A percentile compares a stretch with the other conserved stretches of the same genome.
These are phyloP conservation scores for Volvox reticuliferus DNA, from an alignment of 139 green algal species.

Conservation along the genomic window DNA sequence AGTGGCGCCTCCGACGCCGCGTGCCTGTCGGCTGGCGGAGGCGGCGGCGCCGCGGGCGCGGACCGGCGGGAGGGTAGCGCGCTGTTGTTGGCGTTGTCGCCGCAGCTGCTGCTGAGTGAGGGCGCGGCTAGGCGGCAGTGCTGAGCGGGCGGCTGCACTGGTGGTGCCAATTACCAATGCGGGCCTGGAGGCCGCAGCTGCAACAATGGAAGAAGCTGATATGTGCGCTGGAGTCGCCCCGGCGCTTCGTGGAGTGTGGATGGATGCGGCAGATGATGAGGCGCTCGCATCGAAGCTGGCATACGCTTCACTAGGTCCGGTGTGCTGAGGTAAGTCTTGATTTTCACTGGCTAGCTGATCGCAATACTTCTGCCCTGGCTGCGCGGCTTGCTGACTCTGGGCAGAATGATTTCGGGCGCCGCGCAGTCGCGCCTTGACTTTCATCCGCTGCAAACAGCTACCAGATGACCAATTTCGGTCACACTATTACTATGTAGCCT, in stretches of 20 bases:
- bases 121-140: neutral
- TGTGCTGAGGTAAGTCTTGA: neutral
- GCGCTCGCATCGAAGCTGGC: neutral
- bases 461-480: neutral
- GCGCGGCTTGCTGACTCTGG: neutral
- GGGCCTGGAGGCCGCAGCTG: neutral
- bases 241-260: neutral
- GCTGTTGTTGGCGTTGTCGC: conserved; percentile 19
- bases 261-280: neutral
- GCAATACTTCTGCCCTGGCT: neutral
- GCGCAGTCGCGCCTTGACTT: conserved; percentile 22
- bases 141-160: neutral
- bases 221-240: neutral
- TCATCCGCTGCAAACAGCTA: conserved; percentile 13
- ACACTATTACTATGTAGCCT: neutral
- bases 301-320: neutral
- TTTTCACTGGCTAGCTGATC: neutral
- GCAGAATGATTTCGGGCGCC: neutral
- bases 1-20: no score
- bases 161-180: conserved; percentile 24
- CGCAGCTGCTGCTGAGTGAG: conserved; percentile 47
- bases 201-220: neutral
- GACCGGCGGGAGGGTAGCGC: neutral
- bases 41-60: neutral
- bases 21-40: neutral